Percentiles rank a stretch among this genome's conserved stretches.
These are phyloP conservation scores for Populus hybrid DNA, from an alignment of 441 rosid species.

Conservation along the genomic window DNA sequence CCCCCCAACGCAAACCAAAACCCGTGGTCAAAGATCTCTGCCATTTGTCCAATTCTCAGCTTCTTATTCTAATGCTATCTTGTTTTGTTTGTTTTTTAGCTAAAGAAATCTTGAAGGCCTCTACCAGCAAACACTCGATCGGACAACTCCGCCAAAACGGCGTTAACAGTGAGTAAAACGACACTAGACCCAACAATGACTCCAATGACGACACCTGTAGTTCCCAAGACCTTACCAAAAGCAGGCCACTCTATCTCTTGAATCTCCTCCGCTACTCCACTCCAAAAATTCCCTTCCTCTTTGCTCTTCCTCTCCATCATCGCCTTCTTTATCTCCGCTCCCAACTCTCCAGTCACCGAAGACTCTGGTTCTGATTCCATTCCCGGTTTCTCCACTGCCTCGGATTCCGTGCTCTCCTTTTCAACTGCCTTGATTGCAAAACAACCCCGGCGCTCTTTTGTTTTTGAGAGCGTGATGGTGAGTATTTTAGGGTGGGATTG, in stretches of 20 bases:
- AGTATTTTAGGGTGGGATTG: not conserved
- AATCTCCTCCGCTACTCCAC: conserved; percentile 7
- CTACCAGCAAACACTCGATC: too few relatives aligned
- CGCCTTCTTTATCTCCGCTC: conserved; percentile 7
- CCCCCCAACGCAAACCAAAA: too few relatives aligned
- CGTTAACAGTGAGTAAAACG: too few relatives aligned
- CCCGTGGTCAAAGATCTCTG: too few relatives aligned
- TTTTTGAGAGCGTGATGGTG: not conserved
- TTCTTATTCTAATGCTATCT: too few relatives aligned
- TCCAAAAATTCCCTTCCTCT: conserved; percentile 1
- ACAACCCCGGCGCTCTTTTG: not conserved
- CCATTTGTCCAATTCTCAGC: too few relatives aligned
- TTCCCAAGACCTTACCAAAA: not conserved
- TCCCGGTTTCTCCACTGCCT: not conserved
- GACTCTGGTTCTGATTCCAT: not conserved
- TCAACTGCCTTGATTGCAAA: not conserved
- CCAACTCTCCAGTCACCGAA: not conserved
- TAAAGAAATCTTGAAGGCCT: too few relatives aligned
- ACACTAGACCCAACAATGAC: too few relatives aligned
- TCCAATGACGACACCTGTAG: too few relatives aligned
- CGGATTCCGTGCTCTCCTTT: not conserved
- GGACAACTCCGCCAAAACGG: too few relatives aligned
- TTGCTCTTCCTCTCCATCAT: conserved; percentile 6
- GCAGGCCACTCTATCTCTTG: conserved; percentile 7
- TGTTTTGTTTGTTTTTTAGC: too few relatives aligned